phyloP scores from a whole-genome alignment of 768 basidiomycete species.

The Trichaptum fuscoviolaceum region DNA sequence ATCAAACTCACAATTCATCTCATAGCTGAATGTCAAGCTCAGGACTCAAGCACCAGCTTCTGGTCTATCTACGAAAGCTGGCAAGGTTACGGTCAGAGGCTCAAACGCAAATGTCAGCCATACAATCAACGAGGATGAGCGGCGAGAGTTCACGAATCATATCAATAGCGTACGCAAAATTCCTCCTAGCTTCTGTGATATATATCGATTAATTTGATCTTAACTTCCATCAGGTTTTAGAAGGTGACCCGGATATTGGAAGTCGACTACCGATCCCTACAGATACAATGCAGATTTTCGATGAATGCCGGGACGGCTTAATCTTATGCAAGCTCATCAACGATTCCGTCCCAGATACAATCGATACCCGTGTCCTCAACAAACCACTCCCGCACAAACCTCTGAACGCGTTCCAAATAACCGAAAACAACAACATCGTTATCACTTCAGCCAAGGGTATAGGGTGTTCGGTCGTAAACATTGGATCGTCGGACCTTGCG shows the following conservation, averaged over 20 bases:
- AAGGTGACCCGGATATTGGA: constrained; percentile 83
- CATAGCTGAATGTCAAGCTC: constrained; percentile 79
- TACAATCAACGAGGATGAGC: constrained; percentile 96
- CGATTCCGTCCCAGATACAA: constrained; percentile 98
- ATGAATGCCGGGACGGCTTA: constrained; percentile 92
- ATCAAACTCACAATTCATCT: constrained; percentile 1
- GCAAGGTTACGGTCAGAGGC: constrained; percentile 91
- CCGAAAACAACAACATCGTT: constrained; percentile 99
- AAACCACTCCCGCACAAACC: constrained; percentile 75
- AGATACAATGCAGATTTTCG: constrained; percentile 97
- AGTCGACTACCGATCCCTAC: constrained; percentile 87
- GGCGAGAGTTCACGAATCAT: constrained; percentile 94
- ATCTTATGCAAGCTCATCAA: constrained; percentile 98
- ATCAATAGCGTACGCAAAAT: constrained; percentile 76
- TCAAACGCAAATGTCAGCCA: constrained; percentile 95
- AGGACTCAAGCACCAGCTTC: constrained; percentile 22
- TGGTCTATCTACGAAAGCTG: constrained; percentile 60
- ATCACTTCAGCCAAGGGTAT: constrained; percentile 98
- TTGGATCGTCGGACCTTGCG: constrained; percentile 87
- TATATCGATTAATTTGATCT: not conserved
- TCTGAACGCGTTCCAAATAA: constrained; percentile 97
- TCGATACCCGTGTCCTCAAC: constrained; percentile 97
- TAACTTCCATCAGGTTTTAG: constrained; percentile 61
- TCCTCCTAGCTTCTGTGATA: constrained; percentile 1
- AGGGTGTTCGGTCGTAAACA: constrained; percentile 98